Evolutionary conservation across 1,284 basidiomycete genomes (phyloP).

Genomic region (Cryptococcus sp.): DNA sequence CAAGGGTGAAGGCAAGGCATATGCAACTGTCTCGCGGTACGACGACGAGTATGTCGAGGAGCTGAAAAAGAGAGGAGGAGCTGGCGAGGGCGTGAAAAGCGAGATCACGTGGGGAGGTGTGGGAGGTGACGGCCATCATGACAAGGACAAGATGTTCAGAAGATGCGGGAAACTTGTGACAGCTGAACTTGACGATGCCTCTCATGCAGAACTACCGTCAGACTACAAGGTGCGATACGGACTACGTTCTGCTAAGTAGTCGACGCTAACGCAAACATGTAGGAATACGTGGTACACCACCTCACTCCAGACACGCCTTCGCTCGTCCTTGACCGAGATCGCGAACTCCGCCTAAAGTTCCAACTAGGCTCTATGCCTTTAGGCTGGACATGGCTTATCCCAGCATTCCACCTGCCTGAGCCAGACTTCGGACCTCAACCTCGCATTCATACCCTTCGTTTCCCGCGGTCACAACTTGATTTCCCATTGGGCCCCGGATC

Average conservation of each 20-base stretch:
- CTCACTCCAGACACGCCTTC: conserved; percentile 20
- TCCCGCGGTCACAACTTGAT: conserved; percentile 61
- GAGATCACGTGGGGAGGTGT: conserved; percentile 54
- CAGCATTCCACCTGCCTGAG: conserved; percentile 70
- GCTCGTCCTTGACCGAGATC: conserved; percentile 65
- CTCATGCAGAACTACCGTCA: conserved; percentile 29
- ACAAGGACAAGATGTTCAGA: conserved; percentile 71
- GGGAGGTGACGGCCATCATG: conserved; percentile 62
- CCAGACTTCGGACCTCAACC: conserved; percentile 39
- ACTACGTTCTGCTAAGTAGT: conserved; percentile 53
- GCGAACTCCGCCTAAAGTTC: conserved; percentile 75
- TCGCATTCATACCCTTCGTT: conserved; percentile 58
- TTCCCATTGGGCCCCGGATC: conserved; percentile 72
- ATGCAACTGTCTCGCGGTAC: conserved; percentile 75
- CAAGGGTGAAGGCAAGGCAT: conserved; percentile 57
- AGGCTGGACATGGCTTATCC: conserved; percentile 81
- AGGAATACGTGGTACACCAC: conserved; percentile 33
- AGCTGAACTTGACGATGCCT: conserved; percentile 46
- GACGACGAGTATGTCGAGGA: conserved; percentile 66
- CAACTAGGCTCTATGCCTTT: conserved; percentile 75
- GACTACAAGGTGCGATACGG: conserved; percentile 25
- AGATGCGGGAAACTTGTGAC: conserved; percentile 67
- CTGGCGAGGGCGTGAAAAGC: conserved; percentile 42
- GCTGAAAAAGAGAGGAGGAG: conserved; percentile 62
- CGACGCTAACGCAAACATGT: not conserved